Evolutionary conservation across 305 asterid species (phyloP).

Genomic region (Fraxinus nigra): DNA sequence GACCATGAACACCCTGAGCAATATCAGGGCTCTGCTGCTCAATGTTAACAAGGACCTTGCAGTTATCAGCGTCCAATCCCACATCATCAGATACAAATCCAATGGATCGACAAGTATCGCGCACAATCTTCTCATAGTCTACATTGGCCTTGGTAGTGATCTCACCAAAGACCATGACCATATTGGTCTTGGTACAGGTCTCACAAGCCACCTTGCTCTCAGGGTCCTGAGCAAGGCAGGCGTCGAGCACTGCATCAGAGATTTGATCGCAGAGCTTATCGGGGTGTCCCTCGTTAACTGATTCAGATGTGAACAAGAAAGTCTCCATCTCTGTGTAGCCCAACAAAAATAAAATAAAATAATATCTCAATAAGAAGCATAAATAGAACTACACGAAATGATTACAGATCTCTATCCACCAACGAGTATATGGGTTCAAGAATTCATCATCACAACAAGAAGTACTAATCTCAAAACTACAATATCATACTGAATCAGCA

Average conservation of each 20-base stretch:
- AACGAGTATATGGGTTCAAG: background rate
- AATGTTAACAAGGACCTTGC: constrained; percentile 31
- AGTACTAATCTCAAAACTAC: background rate
- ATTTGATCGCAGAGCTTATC: constrained; percentile 46
- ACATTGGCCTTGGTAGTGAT: constrained; percentile 39
- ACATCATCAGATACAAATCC: constrained; percentile 39
- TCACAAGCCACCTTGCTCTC: constrained; percentile 43
- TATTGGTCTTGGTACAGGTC: constrained; percentile 38
- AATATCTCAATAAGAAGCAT: background rate
- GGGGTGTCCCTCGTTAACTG: constrained; percentile 45
- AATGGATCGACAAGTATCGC: constrained; percentile 37
- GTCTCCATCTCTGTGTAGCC: constrained; percentile 31
- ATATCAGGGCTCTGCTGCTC: constrained; percentile 30
- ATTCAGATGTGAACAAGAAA: constrained; percentile 43
- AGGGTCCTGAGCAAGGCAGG: constrained; percentile 41
- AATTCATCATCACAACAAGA: background rate
- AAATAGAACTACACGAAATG: background rate
- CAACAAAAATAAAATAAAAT: background rate
- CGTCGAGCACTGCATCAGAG: constrained; percentile 39
- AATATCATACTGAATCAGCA: background rate
- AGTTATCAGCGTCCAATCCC: constrained; percentile 37
- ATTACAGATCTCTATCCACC: background rate
- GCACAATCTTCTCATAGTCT: constrained; percentile 38
- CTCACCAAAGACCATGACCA: constrained; percentile 41
- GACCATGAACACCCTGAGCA: constrained; percentile 39